Base-by-base conservation (phyloP, 1,284 basidiomycete genomes). In the Tilletiaria anomala region DNA sequence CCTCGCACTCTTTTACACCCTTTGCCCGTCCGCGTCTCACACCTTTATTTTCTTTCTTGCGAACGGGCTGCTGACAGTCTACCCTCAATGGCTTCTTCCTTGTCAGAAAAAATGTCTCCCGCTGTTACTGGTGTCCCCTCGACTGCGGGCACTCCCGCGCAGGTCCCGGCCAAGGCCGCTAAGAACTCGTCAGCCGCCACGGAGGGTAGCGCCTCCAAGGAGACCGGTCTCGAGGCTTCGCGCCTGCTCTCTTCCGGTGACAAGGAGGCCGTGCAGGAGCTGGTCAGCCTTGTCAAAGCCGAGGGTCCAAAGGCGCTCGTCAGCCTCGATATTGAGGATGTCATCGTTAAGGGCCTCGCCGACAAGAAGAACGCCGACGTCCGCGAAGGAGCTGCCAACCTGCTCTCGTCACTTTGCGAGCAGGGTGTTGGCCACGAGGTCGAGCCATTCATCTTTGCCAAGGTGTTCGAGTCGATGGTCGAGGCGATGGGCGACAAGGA, bases 401-500 rank as follows among this genome's bases (percentile, higher is more conserved):
- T 83, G 56, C 70, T 93, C 60, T 68, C 72, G 47, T 71, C 72
- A 51, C 72, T 79, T 48, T 74, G 86, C 70, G 75, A 81, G 61
- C 78, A 79, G 69, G 84, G 82, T 56, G 75, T 83, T 46, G 73
- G 80, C 60, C 80, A 78, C 70, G 79, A 83, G 52, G 78, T 96
- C 54, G 93, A 99, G 75, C 86, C 89, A 33, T 76, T 74, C 70
- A 82, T 97, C 73, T 83, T 96, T 72, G 10, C 26, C 56, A 65
- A 83, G 56, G 75, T 94, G 56, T 83, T 87, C 70, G 76, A 77
- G 48, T 77, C 79, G 52, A 80, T 97, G 61, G 75, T 91, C 61
- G 93, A 96, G 73, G 70, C 81, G 23, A 85, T 89, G 65, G 86
- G 83, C 65, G 86, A 91, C 75, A 91, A 91, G 76, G 80, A 80